These are phyloP conservation scores for Parasitella parasitica DNA, from an alignment of 371 early-diverging fungal genomes.

Conservation along the genomic window DNA sequence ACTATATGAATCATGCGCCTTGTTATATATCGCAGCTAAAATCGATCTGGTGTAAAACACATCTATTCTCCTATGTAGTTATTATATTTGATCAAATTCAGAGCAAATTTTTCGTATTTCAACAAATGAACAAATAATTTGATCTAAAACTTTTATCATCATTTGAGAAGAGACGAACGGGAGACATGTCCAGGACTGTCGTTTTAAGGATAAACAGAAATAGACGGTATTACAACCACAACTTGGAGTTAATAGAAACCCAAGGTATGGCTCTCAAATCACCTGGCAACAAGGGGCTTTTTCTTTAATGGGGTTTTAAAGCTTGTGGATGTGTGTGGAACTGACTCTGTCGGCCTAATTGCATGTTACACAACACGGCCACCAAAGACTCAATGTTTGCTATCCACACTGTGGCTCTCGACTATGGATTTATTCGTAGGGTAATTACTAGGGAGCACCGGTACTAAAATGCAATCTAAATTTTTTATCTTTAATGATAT, in stretches of 20 bases:
- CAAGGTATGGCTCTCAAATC: neutral
- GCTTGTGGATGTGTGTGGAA: conserved; percentile 35
- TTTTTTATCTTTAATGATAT: conserved; percentile 1
- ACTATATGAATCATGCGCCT: no score
- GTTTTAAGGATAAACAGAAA: no score
- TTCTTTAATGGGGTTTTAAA: conserved; percentile 31
- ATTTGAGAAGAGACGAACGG: no score
- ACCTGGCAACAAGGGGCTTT: neutral
- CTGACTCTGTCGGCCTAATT: conserved; percentile 42
- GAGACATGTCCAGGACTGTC: neutral
- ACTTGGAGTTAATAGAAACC: neutral
- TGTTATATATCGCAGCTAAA: no score
- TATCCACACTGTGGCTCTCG: conserved; percentile 31
- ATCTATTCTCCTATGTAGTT: no score
- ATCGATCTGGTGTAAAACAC: no score
- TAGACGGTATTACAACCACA: neutral
- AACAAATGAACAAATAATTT: no score
- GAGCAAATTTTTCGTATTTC: no score
- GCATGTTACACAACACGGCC: conserved; percentile 37
- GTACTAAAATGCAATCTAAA: conserved; percentile 36
- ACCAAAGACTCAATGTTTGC: conserved; percentile 32
- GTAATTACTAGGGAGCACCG: conserved; percentile 21
- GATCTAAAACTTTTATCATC: no score
- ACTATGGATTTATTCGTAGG: neutral
- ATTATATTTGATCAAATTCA: no score